These are phyloP conservation scores for Eucalyptus coolabah DNA, from an alignment of 345 rosid species.

Conservation along the genomic window DNA sequence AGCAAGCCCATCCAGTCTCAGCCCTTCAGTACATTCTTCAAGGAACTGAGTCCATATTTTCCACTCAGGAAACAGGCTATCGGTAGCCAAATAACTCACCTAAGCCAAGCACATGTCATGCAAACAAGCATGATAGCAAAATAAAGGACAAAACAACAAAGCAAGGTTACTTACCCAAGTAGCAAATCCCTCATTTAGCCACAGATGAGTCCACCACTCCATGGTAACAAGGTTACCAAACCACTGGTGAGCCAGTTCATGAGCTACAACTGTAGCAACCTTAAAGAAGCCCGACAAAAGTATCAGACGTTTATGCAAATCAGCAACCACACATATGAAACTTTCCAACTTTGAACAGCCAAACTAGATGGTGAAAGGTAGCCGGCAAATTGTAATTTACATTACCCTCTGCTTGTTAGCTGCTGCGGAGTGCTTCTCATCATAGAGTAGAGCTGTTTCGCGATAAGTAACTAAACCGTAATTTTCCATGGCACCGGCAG, in stretches of 20 bases:
- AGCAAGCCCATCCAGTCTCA: conserved; percentile 85
- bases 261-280: conserved; percentile 96
- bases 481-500: conserved; percentile 99
- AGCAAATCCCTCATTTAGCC: conserved; percentile 99
- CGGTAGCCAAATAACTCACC: conserved; percentile 96
- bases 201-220: conserved; percentile 99
- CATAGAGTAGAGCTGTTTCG: conserved; percentile 86
- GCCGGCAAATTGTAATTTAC: not conserved
- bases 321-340: not conserved
- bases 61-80: conserved; percentile 93
- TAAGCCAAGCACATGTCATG: conserved; percentile 10
- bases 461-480: conserved; percentile 95
- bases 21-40: conserved; percentile 74
- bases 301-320: not conserved
- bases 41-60: conserved; percentile 98
- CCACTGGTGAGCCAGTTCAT: conserved; percentile 99
- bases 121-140: not conserved
- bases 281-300: conserved; percentile 11
- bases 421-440: conserved; percentile 94
- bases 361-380: not conserved
- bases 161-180: conserved; percentile 65
- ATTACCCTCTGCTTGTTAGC: conserved; percentile 89
- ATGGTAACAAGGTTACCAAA: conserved; percentile 98
- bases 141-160: not conserved
- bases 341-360: not conserved